Conservation (phyloP, 345 rosid genomes). For the Anastatica hierochuntica region DNA sequence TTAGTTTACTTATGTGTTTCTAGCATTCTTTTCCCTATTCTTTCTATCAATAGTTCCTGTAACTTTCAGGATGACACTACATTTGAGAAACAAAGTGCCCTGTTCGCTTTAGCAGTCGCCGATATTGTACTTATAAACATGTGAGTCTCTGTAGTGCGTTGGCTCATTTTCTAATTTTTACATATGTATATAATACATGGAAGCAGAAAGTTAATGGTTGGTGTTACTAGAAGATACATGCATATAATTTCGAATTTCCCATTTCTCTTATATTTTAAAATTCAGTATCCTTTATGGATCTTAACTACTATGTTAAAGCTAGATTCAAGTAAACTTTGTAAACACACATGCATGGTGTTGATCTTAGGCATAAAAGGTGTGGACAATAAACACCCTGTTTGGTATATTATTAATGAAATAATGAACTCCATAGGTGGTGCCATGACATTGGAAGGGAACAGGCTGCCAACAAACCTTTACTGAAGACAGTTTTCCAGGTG, state of each 20-base stretch:
- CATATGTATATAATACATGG: not conserved
- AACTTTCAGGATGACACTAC: conserved; percentile 66
- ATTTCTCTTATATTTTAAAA: not conserved
- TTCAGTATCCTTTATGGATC: not conserved
- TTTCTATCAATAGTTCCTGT: not conserved
- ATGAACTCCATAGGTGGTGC: conserved; percentile 59
- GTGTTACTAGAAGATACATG: not conserved
- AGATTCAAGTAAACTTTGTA: not conserved
- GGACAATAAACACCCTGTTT: not conserved
- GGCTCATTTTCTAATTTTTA: not conserved
- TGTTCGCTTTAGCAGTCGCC: too few relatives aligned
- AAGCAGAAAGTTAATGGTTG: not conserved
- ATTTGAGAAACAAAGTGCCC: conserved; percentile 80
- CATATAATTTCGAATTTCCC: not conserved
- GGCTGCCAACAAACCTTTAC: conserved; percentile 84
- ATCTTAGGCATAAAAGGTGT: not conserved
- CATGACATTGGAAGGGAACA: conserved; percentile 92
- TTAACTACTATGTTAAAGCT: not conserved
- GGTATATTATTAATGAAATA: conserved; percentile 8
- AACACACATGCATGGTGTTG: not conserved
- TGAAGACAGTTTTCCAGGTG: conserved; percentile 91
- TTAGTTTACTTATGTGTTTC: not conserved
- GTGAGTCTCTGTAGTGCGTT: conserved; percentile 32
- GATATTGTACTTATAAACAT: conserved; percentile 69
- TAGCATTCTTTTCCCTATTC: not conserved